Base-by-base conservation (phyloP, 116 monocot genomes). In the Posidonia oceanica region DNA sequence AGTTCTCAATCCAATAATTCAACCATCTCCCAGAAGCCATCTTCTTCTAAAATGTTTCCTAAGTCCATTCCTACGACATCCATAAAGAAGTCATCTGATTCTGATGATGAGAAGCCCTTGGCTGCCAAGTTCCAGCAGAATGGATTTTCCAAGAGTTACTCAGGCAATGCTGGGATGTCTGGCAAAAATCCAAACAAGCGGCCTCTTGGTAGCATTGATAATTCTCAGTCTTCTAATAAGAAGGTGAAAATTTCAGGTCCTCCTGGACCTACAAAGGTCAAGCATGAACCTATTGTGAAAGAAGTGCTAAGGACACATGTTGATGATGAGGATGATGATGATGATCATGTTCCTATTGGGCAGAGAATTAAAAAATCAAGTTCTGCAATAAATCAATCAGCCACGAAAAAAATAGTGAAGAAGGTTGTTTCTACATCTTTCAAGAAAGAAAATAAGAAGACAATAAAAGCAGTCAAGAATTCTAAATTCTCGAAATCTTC, bases 381-480 rank as follows among this genome's bases (percentile, higher is more conserved):
- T 70, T 75, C 87, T 55, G 78, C 83, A 3, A 72, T 71, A 17
- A 82, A 61, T 51, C 65, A 75, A 72, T 72, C 81, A 64, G 71
- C 85, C 10, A 36, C 52, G 8, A 89, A 83, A 69, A 84, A 80
- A 54, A 72, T 76, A 51, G 54, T 78, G 29, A 93, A 85, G 72
- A 91, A 87, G 38, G 82, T 59, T 13, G 71, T 54, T 36, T 72
- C 73, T 54, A 64, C 67, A 69, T 71, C 83, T 36, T 72, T 81
- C 7, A 93, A 87, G 78, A 92, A 87, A 71, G 82, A 68, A 16
- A 75, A 22, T 40, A 87, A 88, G 60, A 85, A 82, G 68, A 79
- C 60, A 36, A 90, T 88, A 52, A 86, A 90, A 59, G 40, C 48
- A 17, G 63, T 58, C 48, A 84, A 83, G 57, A 74, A 83, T 72